These are phyloP conservation scores for Phylloporus sp. DNA, from an alignment of 768 basidiomycete species.

Conservation along the genomic window DNA sequence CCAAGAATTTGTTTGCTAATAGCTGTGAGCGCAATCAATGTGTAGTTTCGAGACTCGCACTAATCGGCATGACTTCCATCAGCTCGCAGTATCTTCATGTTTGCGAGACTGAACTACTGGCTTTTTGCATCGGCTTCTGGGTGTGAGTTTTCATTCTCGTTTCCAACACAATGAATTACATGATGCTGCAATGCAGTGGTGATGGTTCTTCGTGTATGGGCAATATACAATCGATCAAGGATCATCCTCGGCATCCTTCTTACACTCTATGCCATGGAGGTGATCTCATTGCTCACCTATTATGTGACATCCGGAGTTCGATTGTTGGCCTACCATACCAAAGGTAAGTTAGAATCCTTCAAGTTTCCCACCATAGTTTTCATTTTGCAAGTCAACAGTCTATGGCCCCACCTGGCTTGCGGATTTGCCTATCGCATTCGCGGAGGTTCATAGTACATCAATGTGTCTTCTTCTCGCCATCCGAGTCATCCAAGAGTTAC, in stretches of 20 bases:
- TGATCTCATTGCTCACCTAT: background rate
- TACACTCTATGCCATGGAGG: background rate
- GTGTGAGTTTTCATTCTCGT: background rate
- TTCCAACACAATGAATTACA: background rate
- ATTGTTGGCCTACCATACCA: no score
- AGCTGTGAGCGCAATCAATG: background rate
- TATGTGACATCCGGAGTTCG: no score
- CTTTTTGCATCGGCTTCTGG: slow-evolving; percentile 1
- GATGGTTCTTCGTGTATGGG: slow-evolving; percentile 1
- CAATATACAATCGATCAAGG: background rate
- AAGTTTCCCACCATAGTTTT: background rate
- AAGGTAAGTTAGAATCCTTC: background rate
- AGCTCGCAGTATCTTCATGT: background rate
- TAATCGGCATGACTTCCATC: background rate
- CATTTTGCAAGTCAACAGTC: no score
- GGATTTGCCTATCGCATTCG: background rate
- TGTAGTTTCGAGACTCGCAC: background rate
- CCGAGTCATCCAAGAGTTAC: background rate
- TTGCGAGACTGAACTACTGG: background rate
- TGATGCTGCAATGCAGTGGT: background rate
- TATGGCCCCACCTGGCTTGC: no score
- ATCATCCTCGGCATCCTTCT: background rate
- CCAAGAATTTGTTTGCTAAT: background rate
- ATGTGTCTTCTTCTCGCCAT: background rate
- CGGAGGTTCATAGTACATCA: background rate